Evolutionary conservation across 1,139 yeast genomes (phyloP).

Genomic region (Ashbya aceris): DNA sequence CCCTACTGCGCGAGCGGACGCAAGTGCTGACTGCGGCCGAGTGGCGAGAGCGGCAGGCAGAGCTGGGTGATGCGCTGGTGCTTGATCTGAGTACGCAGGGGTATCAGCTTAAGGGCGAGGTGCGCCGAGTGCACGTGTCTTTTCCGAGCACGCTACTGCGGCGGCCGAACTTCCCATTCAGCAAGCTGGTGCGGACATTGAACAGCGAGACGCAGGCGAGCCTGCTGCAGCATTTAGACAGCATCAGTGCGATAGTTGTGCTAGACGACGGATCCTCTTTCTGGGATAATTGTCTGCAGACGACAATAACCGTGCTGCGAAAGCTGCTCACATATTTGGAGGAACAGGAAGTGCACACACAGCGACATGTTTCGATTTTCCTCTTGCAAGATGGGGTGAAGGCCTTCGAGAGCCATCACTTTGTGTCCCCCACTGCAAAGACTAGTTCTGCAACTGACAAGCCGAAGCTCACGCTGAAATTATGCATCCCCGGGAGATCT

Average conservation of each 20-base stretch:
- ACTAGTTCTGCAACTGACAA: not conserved
- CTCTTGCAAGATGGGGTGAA: slow-evolving; percentile 1
- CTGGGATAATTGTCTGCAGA: slow-evolving; percentile 13
- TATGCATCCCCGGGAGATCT: not conserved
- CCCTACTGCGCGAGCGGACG: not conserved
- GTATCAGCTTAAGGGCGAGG: slow-evolving; percentile 5
- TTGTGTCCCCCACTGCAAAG: not conserved
- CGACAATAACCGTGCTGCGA: slow-evolving; percentile 17
- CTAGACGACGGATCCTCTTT: slow-evolving; percentile 21
- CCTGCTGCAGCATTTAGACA: slow-evolving; percentile 17
- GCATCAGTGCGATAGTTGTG: slow-evolving; percentile 13
- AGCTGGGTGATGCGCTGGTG: slow-evolving; percentile 1
- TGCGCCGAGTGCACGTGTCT: slow-evolving; percentile 42
- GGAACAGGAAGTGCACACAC: not conserved
- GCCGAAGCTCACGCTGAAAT: slow-evolving; percentile 1
- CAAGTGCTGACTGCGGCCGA: slow-evolving; percentile 1
- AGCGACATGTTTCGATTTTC: not conserved
- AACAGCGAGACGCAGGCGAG: slow-evolving; percentile 30
- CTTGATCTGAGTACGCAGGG: slow-evolving; percentile 6
- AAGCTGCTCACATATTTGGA: slow-evolving; percentile 15
- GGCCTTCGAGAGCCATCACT: not conserved
- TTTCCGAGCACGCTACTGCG: slow-evolving; percentile 65
- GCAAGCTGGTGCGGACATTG: slow-evolving; percentile 31
- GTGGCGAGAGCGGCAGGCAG: slow-evolving; percentile 1
- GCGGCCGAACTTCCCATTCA: slow-evolving; percentile 48